Evolutionary conservation across 2,329 filamentous ascomycete genomes (phyloP).

Genomic region (Microsporum audouinii): DNA sequence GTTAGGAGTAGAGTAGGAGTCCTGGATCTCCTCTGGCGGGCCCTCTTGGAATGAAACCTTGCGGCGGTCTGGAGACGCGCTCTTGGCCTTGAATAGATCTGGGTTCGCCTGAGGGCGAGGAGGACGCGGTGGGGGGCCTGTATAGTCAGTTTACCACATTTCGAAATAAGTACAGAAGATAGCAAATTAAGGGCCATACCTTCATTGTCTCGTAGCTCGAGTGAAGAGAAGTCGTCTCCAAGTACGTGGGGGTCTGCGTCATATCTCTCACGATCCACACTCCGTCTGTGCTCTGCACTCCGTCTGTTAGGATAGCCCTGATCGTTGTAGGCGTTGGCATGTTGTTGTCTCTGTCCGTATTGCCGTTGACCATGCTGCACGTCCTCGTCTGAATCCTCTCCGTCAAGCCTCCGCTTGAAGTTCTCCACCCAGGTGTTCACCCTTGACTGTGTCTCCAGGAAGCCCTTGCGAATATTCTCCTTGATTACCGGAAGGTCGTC

Average conservation of each 20-base stretch:
- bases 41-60: conserved; percentile 50
- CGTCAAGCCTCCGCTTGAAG: conserved; percentile 86
- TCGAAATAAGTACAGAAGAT: background rate
- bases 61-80: conserved; percentile 39
- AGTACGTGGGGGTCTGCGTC: conserved; percentile 88
- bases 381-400: conserved; percentile 65
- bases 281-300: conserved; percentile 57
- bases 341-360: conserved; percentile 15
- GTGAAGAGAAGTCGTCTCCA: conserved; percentile 69
- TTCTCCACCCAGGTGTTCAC: conserved; percentile 88
- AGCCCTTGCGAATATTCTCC: conserved; percentile 88
- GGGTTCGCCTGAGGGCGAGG: conserved; percentile 62
- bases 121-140: conserved; percentile 44
- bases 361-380: conserved; percentile 26
- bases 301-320: conserved; percentile 43
- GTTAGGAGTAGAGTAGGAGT: conserved; percentile 37
- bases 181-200: conserved; percentile 24
- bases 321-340: conserved; percentile 5
- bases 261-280: conserved; percentile 81
- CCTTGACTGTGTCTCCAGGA: conserved; percentile 82
- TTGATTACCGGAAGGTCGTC: conserved; percentile 89
- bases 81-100: conserved; percentile 62
- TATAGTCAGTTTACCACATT: conserved; percentile 1
- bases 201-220: conserved; percentile 53
- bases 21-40: conserved; percentile 73